phyloP scores from a whole-genome alignment of 495 filamentous ascomycete species.

The Cudoniella acicularis region DNA sequence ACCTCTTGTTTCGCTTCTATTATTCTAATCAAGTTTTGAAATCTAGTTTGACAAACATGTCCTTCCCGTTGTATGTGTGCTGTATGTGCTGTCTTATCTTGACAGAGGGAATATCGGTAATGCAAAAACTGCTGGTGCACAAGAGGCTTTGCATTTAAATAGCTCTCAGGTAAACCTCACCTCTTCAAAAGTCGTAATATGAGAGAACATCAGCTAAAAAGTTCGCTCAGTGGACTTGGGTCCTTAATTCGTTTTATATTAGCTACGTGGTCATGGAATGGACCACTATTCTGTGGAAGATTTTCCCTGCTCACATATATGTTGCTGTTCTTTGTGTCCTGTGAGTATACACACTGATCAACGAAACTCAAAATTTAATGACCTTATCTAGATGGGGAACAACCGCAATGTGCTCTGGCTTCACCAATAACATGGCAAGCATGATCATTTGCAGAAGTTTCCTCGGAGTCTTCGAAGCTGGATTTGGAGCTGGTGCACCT shows the following conservation, averaged over 20 bases:
- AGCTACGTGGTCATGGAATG: constrained; percentile 66
- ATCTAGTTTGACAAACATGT: constrained; percentile 54
- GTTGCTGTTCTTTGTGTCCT: constrained; percentile 56
- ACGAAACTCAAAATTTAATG: constrained; percentile 34
- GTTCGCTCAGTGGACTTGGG: constrained; percentile 63
- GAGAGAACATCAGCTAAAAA: too few species aligned
- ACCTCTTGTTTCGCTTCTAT: too few species aligned
- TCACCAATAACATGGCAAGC: constrained; percentile 55
- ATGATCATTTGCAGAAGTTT: constrained; percentile 66
- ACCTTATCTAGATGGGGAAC: constrained; percentile 41
- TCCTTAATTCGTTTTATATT: constrained; percentile 77
- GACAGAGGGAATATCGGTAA: constrained; percentile 67
- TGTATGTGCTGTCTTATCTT: constrained; percentile 49
- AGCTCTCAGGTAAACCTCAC: neutral
- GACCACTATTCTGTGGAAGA: constrained; percentile 54
- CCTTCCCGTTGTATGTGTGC: constrained; percentile 55
- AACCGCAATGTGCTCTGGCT: constrained; percentile 56
- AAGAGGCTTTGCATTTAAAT: constrained; percentile 52
- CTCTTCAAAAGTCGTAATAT: too few species aligned
- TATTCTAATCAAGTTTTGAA: too few species aligned
- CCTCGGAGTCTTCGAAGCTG: constrained; percentile 64
- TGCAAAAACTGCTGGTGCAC: constrained; percentile 67
- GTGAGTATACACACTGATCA: too few species aligned
- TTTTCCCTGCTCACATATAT: constrained; percentile 48
- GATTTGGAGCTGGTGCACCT: constrained; percentile 66